Percentiles rank a stretch among this genome's conserved stretches.
Conservation (phyloP, 1,139 yeast genomes). For the Protomyces arabidopsidicola region DNA sequence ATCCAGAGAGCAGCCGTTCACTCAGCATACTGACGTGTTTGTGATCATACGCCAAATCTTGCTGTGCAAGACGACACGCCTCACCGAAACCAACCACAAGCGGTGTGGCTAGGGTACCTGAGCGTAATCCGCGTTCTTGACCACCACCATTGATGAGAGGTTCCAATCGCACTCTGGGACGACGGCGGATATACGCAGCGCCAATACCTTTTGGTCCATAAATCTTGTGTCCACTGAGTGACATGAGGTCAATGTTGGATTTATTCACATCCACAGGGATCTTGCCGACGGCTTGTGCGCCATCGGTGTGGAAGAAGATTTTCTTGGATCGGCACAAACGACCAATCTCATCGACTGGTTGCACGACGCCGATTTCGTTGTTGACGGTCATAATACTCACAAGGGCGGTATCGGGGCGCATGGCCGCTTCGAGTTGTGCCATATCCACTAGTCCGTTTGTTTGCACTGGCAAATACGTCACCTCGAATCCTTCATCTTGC, state of each 20-base stretch:
- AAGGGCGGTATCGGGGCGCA: conserved; percentile 83
- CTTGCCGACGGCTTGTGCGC: conserved; percentile 96
- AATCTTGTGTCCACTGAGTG: conserved; percentile 91
- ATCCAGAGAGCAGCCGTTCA: conserved; percentile 62
- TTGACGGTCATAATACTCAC: conserved; percentile 98
- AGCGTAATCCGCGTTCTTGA: conserved; percentile 95
- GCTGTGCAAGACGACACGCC: conserved; percentile 77
- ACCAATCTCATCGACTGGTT: conserved; percentile 93
- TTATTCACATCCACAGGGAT: conserved; percentile 88
- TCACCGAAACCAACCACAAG: conserved; percentile 95
- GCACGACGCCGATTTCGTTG: conserved; percentile 96
- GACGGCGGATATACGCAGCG: conserved; percentile 89
- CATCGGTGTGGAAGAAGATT: conserved; percentile 97
- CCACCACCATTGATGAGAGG: conserved; percentile 98
- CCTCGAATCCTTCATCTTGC: conserved; percentile 96
- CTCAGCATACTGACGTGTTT: conserved; percentile 68
- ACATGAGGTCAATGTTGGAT: conserved; percentile 85
- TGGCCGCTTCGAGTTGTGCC: conserved; percentile 72
- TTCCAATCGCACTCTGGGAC: conserved; percentile 96
- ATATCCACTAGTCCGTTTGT: conserved; percentile 73
- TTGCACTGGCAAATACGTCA: conserved; percentile 83
- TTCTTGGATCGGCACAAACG: conserved; percentile 76
- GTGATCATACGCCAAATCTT: conserved; percentile 70
- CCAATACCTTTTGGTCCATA: conserved; percentile 99
- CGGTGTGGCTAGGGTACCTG: conserved; percentile 96